Evolutionary conservation across 2,329 filamentous ascomycete species (phyloP).

Genomic region (Elsinoe arachidis): DNA sequence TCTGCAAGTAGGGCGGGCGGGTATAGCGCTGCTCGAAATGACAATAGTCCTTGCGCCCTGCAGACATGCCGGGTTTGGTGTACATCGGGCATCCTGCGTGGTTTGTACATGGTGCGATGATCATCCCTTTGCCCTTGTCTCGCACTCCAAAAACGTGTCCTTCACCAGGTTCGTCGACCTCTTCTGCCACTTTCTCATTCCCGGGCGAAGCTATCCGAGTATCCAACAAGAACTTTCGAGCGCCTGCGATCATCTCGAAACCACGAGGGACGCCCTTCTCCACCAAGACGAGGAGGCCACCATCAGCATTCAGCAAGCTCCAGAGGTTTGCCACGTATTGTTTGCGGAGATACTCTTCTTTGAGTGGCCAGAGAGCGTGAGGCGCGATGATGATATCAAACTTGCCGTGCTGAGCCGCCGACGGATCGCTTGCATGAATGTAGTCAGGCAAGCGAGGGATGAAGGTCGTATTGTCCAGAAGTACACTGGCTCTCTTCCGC

Average conservation of each 20-base stretch:
- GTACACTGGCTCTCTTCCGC: conserved; percentile 62
- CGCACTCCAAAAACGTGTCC: conserved; percentile 19
- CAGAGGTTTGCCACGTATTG: conserved; percentile 80
- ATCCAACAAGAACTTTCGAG: conserved; percentile 68
- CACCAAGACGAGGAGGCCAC: conserved; percentile 75
- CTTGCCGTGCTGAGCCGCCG: conserved; percentile 43
- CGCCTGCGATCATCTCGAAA: conserved; percentile 84
- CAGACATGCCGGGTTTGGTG: conserved; percentile 52
- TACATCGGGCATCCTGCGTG: conserved; percentile 89
- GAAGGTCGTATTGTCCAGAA: conserved; percentile 85
- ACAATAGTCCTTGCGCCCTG: conserved; percentile 80
- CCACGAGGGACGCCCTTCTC: conserved; percentile 89
- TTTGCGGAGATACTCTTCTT: conserved; percentile 68
- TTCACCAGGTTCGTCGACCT: conserved; percentile 17
- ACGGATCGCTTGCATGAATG: conserved; percentile 52
- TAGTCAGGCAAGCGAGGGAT: conserved; percentile 87
- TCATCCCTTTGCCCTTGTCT: conserved; percentile 52
- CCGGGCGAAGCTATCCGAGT: conserved; percentile 61
- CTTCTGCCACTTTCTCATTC: conserved; percentile 31
- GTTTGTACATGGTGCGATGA: conserved; percentile 68
- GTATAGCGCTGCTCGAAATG: conserved; percentile 85
- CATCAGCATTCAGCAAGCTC: conserved; percentile 72
- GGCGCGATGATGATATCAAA: conserved; percentile 83
- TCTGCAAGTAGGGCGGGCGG: conserved; percentile 72
- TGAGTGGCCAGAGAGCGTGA: conserved; percentile 67